Evolutionary conservation across 371 early-diverging fungal species (phyloP).

Genomic region (Batkoa obscura): DNA sequence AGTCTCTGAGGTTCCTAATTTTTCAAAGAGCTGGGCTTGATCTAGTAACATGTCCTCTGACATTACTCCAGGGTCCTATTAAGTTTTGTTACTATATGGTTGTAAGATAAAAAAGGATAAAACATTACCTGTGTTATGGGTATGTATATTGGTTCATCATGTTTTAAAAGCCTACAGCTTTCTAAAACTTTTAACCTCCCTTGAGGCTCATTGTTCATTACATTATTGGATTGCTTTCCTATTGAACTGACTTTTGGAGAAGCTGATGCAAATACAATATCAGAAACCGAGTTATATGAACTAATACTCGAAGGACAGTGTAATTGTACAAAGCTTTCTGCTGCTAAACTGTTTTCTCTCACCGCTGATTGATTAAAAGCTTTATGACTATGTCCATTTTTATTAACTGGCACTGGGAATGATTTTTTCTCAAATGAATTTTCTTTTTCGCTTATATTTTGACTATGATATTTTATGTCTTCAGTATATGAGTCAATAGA

Average conservation of each 20-base stretch:
- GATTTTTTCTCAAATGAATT: neutral
- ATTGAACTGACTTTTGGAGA: neutral
- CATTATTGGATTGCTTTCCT: neutral
- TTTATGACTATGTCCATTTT: neutral
- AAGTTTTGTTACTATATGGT: neutral
- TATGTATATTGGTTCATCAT: slow-evolving; percentile 23
- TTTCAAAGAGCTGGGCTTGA: slow-evolving; percentile 54
- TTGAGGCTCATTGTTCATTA: neutral
- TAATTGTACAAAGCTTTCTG: slow-evolving; percentile 4
- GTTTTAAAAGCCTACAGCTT: neutral
- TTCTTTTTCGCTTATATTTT: neutral
- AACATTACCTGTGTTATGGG: slow-evolving; percentile 40
- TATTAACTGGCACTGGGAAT: neutral
- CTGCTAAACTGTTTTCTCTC: slow-evolving; percentile 2
- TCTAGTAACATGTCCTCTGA: slow-evolving; percentile 79
- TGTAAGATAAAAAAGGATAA: slow-evolving; percentile 1
- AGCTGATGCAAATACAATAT: neutral
- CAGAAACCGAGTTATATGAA: neutral
- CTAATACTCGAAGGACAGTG: neutral
- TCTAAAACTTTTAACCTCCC: slow-evolving; percentile 1
- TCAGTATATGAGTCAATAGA: neutral
- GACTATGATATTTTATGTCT: neutral
- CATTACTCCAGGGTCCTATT: slow-evolving; percentile 53
- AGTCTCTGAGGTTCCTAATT: slow-evolving; percentile 45
- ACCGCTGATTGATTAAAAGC: neutral